phyloP scores from a whole-genome alignment of 306 rosid species.

The Bauhinia variegata region DNA sequence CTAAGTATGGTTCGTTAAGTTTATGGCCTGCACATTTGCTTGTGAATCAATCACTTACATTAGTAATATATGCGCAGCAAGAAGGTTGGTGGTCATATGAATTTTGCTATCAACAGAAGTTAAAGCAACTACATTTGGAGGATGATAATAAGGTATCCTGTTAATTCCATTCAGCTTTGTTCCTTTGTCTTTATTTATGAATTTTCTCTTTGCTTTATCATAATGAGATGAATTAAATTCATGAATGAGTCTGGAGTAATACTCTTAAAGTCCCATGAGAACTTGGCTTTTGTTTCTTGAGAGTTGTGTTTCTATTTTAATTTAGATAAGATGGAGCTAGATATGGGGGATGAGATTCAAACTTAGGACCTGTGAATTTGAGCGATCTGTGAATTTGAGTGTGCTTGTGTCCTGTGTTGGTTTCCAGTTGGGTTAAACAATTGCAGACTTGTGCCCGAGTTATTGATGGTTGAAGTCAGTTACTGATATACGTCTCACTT shows the following conservation, averaged over 20 bases:
- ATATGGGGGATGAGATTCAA: too few species aligned
- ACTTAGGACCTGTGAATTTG: too few species aligned
- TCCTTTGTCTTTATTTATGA: constrained; percentile 6
- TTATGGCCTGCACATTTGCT: constrained; percentile 15
- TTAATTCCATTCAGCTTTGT: constrained; percentile 29
- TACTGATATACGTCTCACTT: constrained; percentile 14
- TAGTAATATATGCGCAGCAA: constrained; percentile 63
- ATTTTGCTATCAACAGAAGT: constrained; percentile 78
- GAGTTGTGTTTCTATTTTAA: background rate
- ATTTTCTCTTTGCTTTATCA: constrained; percentile 22
- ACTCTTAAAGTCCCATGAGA: constrained; percentile 9
- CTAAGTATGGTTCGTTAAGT: background rate
- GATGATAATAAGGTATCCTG: constrained; percentile 67
- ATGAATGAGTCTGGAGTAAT: constrained; percentile 23
- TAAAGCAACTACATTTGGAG: constrained; percentile 87
- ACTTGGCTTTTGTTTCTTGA: constrained; percentile 1
- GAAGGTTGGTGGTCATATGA: constrained; percentile 99
- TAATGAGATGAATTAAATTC: constrained; percentile 4
- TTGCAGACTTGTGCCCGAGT: constrained; percentile 29
- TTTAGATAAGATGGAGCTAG: too few species aligned
- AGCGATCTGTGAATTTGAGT: too few species aligned
- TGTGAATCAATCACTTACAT: constrained; percentile 29
- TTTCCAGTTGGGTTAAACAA: constrained; percentile 4
- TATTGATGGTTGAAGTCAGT: constrained; percentile 4
- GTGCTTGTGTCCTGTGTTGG: background rate